Evolutionary conservation across 495 filamentous ascomycete genomes (phyloP), one percentile per base, ranked within the genome.

Genomic region (Talaromyces liani): DNA sequence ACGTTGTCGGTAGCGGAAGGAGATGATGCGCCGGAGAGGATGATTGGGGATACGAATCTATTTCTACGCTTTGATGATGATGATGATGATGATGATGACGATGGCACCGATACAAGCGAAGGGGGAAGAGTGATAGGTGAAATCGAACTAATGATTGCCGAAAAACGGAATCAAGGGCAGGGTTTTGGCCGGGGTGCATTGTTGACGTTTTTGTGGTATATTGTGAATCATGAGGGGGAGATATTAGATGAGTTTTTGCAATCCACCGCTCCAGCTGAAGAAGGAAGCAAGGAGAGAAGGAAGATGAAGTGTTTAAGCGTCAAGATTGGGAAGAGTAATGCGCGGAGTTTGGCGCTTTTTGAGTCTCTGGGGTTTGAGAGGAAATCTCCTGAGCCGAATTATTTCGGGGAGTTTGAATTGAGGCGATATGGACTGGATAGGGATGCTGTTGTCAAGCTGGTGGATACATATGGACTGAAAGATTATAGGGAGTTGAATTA

Each of bases 31-130:
- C 72, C 82, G 0, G 70, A 71, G 2, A 70, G 70, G 3, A 95
- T 96, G 90, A 68, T 94, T 12, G 92, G 92, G 4, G 92, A 97
- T 67, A 83, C 96, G 41, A 97, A 97, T 67, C 77, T 96, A 1
- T 96, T 97, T 71, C 79, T 96, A 4, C 82, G 80, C 20, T 55
- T 80, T 6, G 80, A 83, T 18, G 74, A 80, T n/a, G 73, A 70
- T 16, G 78, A 77, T 1, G 73, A 82, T 0, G 70, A 67, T 6
- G 73, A 80, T 27, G 72, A 69, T 4, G 68, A 69, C 29, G 3
- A 31, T 7, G 29, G 72, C 22, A 24, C 22, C 22, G 22, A 24
- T 24, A 24, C 2, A 7, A 72, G 4, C 0, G 27, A 56, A 56
- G 10, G 27, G 53, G 25, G 25, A 6, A 9, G 7, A 4, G 27